Evolutionary conservation across 805 yeast species (phyloP).

Genomic region (Danielia oregonensis): DNA sequence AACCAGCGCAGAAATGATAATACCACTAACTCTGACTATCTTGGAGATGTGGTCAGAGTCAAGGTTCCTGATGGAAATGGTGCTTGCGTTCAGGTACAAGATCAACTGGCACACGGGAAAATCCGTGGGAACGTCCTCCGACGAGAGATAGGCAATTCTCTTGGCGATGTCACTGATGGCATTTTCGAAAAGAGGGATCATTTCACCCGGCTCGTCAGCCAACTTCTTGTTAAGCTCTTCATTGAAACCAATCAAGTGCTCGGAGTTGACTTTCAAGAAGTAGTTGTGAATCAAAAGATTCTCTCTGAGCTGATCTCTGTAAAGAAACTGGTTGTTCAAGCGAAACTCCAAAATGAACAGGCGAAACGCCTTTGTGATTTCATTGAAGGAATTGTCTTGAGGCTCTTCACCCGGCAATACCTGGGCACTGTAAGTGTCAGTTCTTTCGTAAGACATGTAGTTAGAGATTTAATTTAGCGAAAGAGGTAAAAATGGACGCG

Average conservation of each 20-base stretch:
- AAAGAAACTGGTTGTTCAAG: slow-evolving; percentile 74
- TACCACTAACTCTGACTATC: slow-evolving; percentile 88
- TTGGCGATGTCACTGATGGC: slow-evolving; percentile 86
- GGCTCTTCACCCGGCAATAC: slow-evolving; percentile 83
- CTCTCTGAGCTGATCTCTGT: slow-evolving; percentile 88
- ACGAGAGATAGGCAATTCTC: slow-evolving; percentile 53
- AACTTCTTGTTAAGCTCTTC: slow-evolving; percentile 85
- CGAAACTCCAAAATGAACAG: slow-evolving; percentile 83
- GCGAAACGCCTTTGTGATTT: slow-evolving; percentile 72
- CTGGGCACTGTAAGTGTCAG: slow-evolving; percentile 69
- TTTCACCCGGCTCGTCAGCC: slow-evolving; percentile 81
- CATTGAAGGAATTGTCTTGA: slow-evolving; percentile 61
- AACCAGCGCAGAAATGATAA: slow-evolving; percentile 87
- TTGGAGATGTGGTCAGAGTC: slow-evolving; percentile 87
- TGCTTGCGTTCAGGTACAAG: slow-evolving; percentile 66
- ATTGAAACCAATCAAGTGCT: slow-evolving; percentile 81
- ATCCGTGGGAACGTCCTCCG: slow-evolving; percentile 46
- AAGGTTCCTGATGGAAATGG: slow-evolving; percentile 71
- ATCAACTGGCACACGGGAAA: slow-evolving; percentile 86
- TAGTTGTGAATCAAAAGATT: slow-evolving; percentile 76
- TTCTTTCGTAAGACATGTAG: slow-evolving; percentile 68
- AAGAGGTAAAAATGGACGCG: slow-evolving; percentile 5
- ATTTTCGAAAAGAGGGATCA: slow-evolving; percentile 79
- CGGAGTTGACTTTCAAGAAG: slow-evolving; percentile 69
- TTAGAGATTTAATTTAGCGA: slow-evolving; percentile 1